Base-by-base conservation (phyloP, 23 red algal genomes). In the Cyanidiococcus yangmingshanensis region DNA sequence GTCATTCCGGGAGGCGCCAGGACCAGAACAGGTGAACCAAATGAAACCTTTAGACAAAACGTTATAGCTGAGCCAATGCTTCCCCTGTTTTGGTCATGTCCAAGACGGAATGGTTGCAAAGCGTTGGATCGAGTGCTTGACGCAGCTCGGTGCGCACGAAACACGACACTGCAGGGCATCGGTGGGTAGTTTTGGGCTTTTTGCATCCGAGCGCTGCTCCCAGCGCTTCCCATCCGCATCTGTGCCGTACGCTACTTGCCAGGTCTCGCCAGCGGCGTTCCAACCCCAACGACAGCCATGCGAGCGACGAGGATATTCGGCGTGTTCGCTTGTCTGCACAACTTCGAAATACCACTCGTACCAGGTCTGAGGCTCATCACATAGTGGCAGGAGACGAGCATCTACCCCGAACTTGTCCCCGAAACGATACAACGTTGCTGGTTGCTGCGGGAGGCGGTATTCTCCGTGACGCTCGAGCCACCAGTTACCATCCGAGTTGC, bases 391-490 rank as follows among this genome's bases (percentile, higher is more conserved):
- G 63, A 25, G 7, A 27, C 63, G 63, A 7, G 63, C 63, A 71
- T 71, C 63, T 7, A 71, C 63, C 3, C 63, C 63, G 63, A 71
- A 71, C 63, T 71, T 71, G 63, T 71, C 63, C n/a, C 63, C 63
- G 63, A 71, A 71, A 35, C 63, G 63, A 12, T 27, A 32, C 27
- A 25, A 29, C 3, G 27, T 29, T 29, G 3, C 12, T 3, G 63
- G 32, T 25, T 35, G n/a, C 3, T 71, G 3, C 32, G 15, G 16
- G 32, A 25, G 21, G 21, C 32, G 63, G n/a, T 71, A 32, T 30
- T 71, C 63, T 7, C 63, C 63, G 32, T 71, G 32, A 25, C 63
- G 21, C 63, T 71, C 63, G n/a, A 71, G 63, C 63, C 63, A 71
- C 63, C 63, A 71, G 63, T 71, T 71, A 7, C 63, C 63, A 29